phyloP scores from a whole-genome alignment of 2,329 filamentous ascomycete genomes.

The Trichocomaceae sp. region DNA sequence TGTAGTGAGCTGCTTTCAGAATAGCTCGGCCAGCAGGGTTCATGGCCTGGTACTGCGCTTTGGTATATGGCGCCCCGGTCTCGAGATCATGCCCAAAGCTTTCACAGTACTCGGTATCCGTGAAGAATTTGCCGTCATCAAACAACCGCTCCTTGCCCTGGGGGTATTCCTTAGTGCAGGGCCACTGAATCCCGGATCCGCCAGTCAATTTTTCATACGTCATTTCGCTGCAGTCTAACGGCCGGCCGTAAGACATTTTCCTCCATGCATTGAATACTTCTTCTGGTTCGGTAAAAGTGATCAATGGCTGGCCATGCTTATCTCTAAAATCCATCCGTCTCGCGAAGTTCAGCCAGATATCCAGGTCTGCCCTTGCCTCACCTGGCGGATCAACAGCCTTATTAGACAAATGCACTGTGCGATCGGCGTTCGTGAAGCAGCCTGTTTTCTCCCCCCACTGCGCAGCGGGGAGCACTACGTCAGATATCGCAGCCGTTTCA shows the following conservation, averaged over 20 bases:
- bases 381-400: conserved; percentile 36
- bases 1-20: conserved; percentile 30
- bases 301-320: conserved; percentile 27
- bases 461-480: conserved; percentile 33
- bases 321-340: conserved; percentile 31
- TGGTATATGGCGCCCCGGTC: conserved; percentile 29
- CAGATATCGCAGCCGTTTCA: conserved; percentile 32
- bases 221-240: conserved; percentile 31
- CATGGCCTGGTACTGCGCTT: conserved; percentile 24
- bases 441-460: conserved; percentile 37
- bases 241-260: conserved; percentile 27
- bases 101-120: conserved; percentile 32
- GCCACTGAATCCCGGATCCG: conserved; percentile 35
- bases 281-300: conserved; percentile 25
- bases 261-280: conserved; percentile 35
- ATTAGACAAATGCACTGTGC: conserved; percentile 33
- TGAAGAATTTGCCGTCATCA: conserved; percentile 30
- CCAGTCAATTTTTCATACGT: conserved; percentile 31
- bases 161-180: conserved; percentile 29
- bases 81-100: conserved; percentile 34
- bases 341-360: conserved; percentile 33
- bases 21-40: conserved; percentile 32
- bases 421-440: conserved; percentile 35
- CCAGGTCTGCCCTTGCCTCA: conserved; percentile 30
- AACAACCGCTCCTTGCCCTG: conserved; percentile 31